These are phyloP conservation scores for Combretum micranthum DNA, from an alignment of 345 rosid species.

Conservation along the genomic window DNA sequence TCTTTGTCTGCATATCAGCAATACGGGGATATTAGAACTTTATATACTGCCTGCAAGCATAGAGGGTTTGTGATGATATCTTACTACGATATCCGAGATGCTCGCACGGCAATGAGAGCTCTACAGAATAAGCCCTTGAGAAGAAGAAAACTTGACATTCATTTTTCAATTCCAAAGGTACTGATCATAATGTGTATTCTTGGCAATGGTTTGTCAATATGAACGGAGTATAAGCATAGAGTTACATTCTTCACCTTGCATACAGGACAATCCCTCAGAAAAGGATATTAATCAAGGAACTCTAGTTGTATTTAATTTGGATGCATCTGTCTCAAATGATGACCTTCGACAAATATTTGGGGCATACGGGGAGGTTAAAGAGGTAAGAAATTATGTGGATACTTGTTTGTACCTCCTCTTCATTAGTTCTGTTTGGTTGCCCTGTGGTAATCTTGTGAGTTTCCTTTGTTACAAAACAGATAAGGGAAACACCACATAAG, in stretches of 20 bases:
- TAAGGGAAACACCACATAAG: constrained; percentile 93
- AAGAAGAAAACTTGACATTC: constrained; percentile 84
- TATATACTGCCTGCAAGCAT: constrained; percentile 93
- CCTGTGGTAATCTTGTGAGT: background rate
- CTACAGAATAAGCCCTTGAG: constrained; percentile 84
- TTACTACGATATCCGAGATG: constrained; percentile 87
- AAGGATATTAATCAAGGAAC: constrained; percentile 96
- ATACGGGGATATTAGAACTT: constrained; percentile 86
- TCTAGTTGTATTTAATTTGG: constrained; percentile 87
- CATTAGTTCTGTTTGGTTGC: too few relatives aligned
- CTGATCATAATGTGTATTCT: constrained; percentile 3
- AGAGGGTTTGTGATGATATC: constrained; percentile 98
- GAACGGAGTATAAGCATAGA: too few relatives aligned
- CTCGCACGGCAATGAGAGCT: constrained; percentile 88
- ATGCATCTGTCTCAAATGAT: constrained; percentile 81
- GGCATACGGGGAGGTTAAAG: constrained; percentile 91
- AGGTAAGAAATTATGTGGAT: constrained; percentile 30
- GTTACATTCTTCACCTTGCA: constrained; percentile 5
- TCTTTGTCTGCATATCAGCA: constrained; percentile 40
- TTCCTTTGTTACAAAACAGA: constrained; percentile 38
- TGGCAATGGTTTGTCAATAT: too few relatives aligned
- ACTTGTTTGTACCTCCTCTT: too few relatives aligned
- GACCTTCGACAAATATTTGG: constrained; percentile 79
- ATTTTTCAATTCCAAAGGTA: constrained; percentile 97
- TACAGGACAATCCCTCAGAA: constrained; percentile 89